Base-by-base conservation (phyloP, 805 yeast species). In the Diddensiella santjacobensis region DNA sequence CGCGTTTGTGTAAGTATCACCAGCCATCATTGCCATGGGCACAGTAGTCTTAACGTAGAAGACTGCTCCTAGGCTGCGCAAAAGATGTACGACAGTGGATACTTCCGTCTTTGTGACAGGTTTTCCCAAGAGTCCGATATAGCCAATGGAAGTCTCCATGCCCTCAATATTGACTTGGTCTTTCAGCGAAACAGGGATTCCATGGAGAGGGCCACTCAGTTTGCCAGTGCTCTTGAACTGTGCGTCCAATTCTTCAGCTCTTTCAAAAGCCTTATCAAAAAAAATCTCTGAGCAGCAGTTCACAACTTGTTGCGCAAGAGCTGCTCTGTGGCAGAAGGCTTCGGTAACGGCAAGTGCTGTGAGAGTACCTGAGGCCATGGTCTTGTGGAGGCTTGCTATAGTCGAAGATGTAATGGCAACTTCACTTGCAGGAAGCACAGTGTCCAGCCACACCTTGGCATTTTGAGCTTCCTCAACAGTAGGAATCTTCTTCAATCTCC, bases 131-230 rank as follows among this genome's bases (percentile, higher is more conserved):
- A 41, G 15, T 15, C 69, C 68, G 3, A 50, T 45, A 30, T 47
- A 53, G 19, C 83, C 84, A 53, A 77, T 63, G 6, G 78, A 62
- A 2, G 83, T 69, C 10, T 73, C 75, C 22, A 71, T 66, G 2
- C 81, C 83, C 44, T 65, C 64, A 44, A 79, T 55, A 49, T 74
- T 70, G 45, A 75, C 63, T 44, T 71, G 71, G 49, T 76, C 81
- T 57, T 81, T 81, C 45, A 81, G 68, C 0, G 85, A 79, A 24
- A 81, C 67, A 2, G 87, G 87, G 30, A 81, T 65, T 2, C 87
- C 87, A 56, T 81, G 87, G 40, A 81, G 70, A 1, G 84, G 81
- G 29, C 87, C 87, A 20, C 78, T 58, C 1, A 73, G 64, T 50
- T 72, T 70, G 13, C 80, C 82, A 39, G 71, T 65, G 41, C 69